These are phyloP conservation scores for Penicillium corylophilum DNA, from an alignment of 2,329 filamentous ascomycete genomes.

Conservation along the genomic window DNA sequence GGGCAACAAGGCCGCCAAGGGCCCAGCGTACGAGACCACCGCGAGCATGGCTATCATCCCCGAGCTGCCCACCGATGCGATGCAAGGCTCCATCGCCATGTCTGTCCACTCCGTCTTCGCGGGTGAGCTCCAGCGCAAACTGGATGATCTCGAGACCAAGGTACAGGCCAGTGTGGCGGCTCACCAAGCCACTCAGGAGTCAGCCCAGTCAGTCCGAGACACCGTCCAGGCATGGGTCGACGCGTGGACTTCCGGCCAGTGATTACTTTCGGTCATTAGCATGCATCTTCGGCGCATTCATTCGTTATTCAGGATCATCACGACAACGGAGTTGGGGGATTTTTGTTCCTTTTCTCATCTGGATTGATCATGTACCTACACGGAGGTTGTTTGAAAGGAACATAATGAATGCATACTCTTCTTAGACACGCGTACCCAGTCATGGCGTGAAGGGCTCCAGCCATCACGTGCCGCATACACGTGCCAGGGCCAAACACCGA, in stretches of 20 bases:
- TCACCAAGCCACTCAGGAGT: slow-evolving; percentile 5
- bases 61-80: slow-evolving; percentile 5
- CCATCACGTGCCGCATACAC: slow-evolving; percentile 1
- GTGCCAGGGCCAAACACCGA: background rate
- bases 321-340: background rate
- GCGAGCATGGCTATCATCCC: background rate
- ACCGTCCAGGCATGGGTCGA: slow-evolving; percentile 23
- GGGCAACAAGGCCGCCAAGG: background rate
- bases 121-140: slow-evolving; percentile 56
- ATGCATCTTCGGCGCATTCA: background rate
- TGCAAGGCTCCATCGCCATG: slow-evolving; percentile 24
- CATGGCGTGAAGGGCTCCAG: background rate
- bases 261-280: background rate
- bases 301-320: background rate
- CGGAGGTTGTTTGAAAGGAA: background rate
- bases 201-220: slow-evolving; percentile 14
- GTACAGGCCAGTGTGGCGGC: slow-evolving; percentile 47
- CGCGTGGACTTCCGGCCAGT: slow-evolving; percentile 17
- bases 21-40: background rate
- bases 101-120: slow-evolving; percentile 54
- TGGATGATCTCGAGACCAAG: slow-evolving; percentile 57
- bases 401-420: background rate
- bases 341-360: background rate
- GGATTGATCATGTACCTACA: background rate
- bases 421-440: background rate